Base-by-base conservation (phyloP, 73 alveolate species). In the Loxodes magnus region DNA sequence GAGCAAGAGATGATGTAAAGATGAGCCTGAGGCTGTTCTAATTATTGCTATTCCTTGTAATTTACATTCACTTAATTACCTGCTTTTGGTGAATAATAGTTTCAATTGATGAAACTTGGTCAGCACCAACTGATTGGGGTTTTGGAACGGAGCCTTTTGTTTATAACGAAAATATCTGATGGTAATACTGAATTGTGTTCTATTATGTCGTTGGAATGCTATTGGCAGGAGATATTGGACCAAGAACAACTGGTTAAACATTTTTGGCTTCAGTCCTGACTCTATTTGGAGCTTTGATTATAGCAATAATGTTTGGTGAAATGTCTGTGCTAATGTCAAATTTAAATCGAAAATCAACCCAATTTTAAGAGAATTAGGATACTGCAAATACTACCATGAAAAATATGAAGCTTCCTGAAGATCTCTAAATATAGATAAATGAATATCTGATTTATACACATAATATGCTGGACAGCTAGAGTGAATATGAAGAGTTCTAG, bases 251-350 rank as follows among this genome's bases (percentile, higher is more conserved):
- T 4, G 43, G 23, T 35, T 55, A 59, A 54, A 44, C 17, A 51
- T 57, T n/a, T 30, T 68, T 15, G 4, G 59, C 24, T 53, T 60
- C 5, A 14, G 52, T 33, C 44, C 62, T 9, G 39, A 67, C 70
- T 19, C 25, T 68, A 41, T 17, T 39, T 25, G 90, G 82, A 27
- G 73, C 83, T 5, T 35, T 75, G n/a, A 33, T 75, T 2, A 68
- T 50, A 28, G 84, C 90, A 5, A 55, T 39, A 22, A 61, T 77
- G 5, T 53, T 77, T 53, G 90, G 90, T 27, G 60, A 71, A 42
- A 30, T 77, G 7, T 73, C 84, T 2, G 67, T 61, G 20, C 25
- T 77, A 14, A 21, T 77, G 6, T 31, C 55, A 4, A 34, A 27
- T 21, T 35, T 70, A 35, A 50, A 61, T 10, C 25, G 39, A 19